These are phyloP conservation scores for Podila verticillata DNA, from an alignment of 192 early-diverging fungal genomes.

Conservation along the genomic window DNA sequence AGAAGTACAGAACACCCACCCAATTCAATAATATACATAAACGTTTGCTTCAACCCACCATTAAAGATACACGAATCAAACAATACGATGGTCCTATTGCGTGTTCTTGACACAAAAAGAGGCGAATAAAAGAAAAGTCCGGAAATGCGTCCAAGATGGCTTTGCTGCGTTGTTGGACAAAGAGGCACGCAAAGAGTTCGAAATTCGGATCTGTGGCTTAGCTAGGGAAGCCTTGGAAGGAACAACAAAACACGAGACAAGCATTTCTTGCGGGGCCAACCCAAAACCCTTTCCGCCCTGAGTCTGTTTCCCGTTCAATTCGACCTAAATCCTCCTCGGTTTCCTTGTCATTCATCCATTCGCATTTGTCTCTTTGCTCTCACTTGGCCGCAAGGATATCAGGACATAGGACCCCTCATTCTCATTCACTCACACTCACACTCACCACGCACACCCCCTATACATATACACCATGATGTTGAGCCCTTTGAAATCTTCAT, in stretches of 20 bases:
- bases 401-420: background rate
- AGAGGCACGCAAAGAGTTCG: too few relatives aligned
- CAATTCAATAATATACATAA: too few relatives aligned
- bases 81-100: background rate
- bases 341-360: too few relatives aligned
- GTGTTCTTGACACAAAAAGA: background rate
- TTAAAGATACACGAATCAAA: background rate
- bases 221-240: background rate
- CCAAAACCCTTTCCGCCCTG: background rate
- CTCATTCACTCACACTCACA: background rate
- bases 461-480: slow-evolving; percentile 17
- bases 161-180: too few relatives aligned
- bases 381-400: background rate
- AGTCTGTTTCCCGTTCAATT: background rate
- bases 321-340: too few relatives aligned
- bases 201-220: slow-evolving; percentile 2
- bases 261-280: background rate
- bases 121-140: background rate
- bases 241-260: background rate
- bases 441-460: background rate
- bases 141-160: too few relatives aligned
- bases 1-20: background rate
- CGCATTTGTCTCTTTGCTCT: background rate
- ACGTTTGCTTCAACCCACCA: too few relatives aligned
- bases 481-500: slow-evolving; percentile 32